Evolutionary conservation across 805 yeast species (phyloP).

Genomic region (Yarrowia osloensis): DNA sequence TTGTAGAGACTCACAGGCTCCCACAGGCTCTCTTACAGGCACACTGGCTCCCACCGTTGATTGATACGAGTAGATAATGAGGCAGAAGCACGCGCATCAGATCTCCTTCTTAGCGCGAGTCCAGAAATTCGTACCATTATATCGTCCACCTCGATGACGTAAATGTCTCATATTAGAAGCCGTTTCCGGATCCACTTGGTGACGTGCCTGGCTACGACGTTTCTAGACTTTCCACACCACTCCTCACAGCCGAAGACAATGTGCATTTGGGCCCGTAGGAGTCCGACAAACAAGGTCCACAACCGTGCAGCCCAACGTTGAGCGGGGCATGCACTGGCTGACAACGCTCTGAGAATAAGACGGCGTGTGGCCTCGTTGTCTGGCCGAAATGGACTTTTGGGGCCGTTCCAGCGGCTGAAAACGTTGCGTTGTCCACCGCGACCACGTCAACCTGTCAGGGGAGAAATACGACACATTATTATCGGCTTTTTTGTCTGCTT

Average conservation of each 20-base stretch:
- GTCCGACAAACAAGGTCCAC: slow-evolving; percentile 10
- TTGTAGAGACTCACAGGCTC: no score
- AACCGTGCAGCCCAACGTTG: slow-evolving; percentile 3
- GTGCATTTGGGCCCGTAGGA: neutral
- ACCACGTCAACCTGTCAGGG: neutral
- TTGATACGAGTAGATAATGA: neutral
- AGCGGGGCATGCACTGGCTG: neutral
- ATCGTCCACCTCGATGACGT: neutral
- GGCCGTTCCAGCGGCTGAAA: no score
- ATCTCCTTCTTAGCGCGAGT: no score
- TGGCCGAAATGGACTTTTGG: no score
- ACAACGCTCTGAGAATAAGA: no score
- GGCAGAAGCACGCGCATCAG: no score
- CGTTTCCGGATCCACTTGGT: neutral
- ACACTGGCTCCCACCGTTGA: neutral
- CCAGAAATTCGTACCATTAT: no score
- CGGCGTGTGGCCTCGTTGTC: no score
- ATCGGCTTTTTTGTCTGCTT: neutral
- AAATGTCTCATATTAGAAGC: neutral
- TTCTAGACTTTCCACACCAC: neutral
- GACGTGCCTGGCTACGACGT: neutral
- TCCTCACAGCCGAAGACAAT: slow-evolving; percentile 24
- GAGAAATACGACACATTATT: neutral
- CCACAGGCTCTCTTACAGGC: neutral
- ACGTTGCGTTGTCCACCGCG: neutral